Percentiles rank a stretch among this genome's conserved stretches.
Evolutionary conservation across 2,329 filamentous ascomycete species (phyloP).

Genomic region (Waltergamsia citrina): DNA sequence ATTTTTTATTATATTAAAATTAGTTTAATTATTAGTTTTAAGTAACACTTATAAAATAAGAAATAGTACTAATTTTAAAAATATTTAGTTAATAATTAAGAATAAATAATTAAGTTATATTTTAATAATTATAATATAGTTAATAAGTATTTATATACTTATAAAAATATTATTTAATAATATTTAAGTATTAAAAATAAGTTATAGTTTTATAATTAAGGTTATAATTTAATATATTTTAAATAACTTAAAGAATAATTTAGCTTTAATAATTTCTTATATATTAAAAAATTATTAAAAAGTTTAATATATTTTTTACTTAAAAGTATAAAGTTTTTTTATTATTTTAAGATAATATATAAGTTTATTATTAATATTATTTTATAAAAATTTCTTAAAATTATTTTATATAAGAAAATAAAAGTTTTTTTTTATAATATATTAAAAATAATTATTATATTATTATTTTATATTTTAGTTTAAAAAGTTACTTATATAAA

Average conservation of each 20-base stretch:
- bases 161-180: neutral
- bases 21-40: too few species aligned
- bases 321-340: too few species aligned
- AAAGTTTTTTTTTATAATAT: neutral
- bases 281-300: neutral
- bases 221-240: too few species aligned
- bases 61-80: neutral
- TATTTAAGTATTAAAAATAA: constrained; percentile 1
- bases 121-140: neutral
- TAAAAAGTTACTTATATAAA: too few species aligned
- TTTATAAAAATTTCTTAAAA: constrained; percentile 1
- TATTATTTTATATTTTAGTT: neutral
- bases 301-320: too few species aligned
- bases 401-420: neutral
- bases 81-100: neutral
- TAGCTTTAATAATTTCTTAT: neutral
- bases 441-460: neutral
- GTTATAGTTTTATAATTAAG: neutral
- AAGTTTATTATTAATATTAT: neutral
- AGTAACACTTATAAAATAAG: too few species aligned
- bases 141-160: neutral
- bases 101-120: neutral
- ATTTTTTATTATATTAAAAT: too few species aligned
- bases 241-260: too few species aligned
- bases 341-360: too few species aligned